These are phyloP conservation scores for Plasmodium malariae DNA, from an alignment of 169 alveolate species.

Conservation along the genomic window DNA sequence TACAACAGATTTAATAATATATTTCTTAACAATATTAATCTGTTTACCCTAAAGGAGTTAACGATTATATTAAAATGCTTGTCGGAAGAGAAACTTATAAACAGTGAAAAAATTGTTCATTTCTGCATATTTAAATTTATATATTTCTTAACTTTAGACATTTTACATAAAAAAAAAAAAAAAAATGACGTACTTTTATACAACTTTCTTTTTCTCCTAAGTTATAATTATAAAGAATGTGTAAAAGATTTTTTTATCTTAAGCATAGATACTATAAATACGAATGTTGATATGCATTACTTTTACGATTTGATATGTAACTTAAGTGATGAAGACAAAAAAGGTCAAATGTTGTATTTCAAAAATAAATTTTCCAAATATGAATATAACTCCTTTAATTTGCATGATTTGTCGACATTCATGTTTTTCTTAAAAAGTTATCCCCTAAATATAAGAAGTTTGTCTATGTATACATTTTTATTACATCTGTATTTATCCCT, in stretches of 20 bases:
- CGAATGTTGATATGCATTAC: constrained; percentile 14
- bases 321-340: background rate
- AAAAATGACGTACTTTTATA: too few relatives aligned
- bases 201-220: too few relatives aligned
- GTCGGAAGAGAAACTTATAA: constrained; percentile 21
- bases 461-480: constrained; percentile 32
- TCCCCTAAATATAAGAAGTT: constrained; percentile 30
- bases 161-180: constrained; percentile 29
- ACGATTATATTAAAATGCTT: constrained; percentile 70
- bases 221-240: constrained; percentile 44
- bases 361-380: constrained; percentile 10
- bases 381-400: constrained; percentile 26
- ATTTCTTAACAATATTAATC: constrained; percentile 29
- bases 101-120: constrained; percentile 32
- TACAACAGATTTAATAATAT: constrained; percentile 21
- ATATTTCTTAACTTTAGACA: constrained; percentile 34
- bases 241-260: constrained; percentile 15
- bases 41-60: constrained; percentile 48
- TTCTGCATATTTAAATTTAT: constrained; percentile 49
- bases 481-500: constrained; percentile 41
- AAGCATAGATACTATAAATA: constrained; percentile 5
- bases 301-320: constrained; percentile 21
- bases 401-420: constrained; percentile 58
- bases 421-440: constrained; percentile 25
- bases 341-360: background rate